Base-by-base conservation (phyloP, 1,139 yeast genomes). In the Magnusiomyces fungicola region DNA sequence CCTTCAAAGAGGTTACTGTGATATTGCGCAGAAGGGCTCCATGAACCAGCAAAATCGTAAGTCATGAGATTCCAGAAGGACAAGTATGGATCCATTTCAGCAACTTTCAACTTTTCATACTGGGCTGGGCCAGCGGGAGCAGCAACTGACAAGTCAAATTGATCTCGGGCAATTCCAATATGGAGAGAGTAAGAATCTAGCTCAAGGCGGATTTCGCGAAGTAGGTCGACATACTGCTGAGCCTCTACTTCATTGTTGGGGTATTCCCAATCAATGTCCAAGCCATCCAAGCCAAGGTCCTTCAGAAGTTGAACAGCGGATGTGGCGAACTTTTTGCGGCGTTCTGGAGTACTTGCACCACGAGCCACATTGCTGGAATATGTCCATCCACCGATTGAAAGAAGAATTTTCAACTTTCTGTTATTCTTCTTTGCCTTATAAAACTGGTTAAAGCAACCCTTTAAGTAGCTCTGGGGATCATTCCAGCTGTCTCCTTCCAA, bases 241-340 rank as follows among this genome's bases (percentile, higher is more conserved):
- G 80, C 79, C 53, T 86, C 82, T 0, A 62, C 58, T 2, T 59
- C 57, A 40, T 66, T 71, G 22, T 67, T 63, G 0, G 97, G 96
- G 57, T 83, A 90, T 64, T 92, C 98, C 97, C 97, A 92, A 66
- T 92, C 98, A 33, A 92, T 69, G 64, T 92, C 98, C 46, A 92
- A 71, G 0, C 98, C 97, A 63, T 92, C 97, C 59, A 92, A 80
- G 0, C 86, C 83, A 60, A 79, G 75, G 47, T 72, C 67, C 2
- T 66, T 56, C 59, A 87, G 70, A 30, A 77, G 65, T 0, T 66
- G 65, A 1, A 76, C 71, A 0, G 81, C 70, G 1, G 83, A 71
- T 1, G 60, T 52, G 2, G 80, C 77, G 64, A 90, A 88, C 0
- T 47, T 63, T 1, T 62, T 61, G 6, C 81, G 54, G 49, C 70